These are phyloP conservation scores for Xerocomellus intermedius DNA, from an alignment of 768 basidiomycete genomes.

Conservation along the genomic window DNA sequence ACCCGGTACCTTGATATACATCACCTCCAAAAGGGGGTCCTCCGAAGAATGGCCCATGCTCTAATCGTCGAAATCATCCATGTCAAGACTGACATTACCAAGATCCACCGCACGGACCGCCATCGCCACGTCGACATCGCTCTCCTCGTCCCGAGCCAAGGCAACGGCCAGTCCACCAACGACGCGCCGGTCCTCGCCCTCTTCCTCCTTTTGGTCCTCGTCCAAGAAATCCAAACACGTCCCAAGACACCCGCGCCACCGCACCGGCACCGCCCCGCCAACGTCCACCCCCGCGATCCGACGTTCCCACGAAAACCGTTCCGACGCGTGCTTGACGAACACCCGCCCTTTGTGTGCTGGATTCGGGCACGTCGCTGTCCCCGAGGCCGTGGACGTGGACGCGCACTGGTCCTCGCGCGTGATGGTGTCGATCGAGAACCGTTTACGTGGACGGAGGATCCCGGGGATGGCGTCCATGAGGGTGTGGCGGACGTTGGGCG, in stretches of 20 bases:
- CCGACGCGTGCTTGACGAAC: constrained; percentile 58
- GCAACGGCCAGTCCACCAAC: background rate
- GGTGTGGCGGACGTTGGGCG: constrained; percentile 22
- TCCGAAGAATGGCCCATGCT: background rate
- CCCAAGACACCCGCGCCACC: constrained; percentile 66
- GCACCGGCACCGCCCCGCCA: constrained; percentile 54
- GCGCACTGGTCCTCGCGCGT: background rate
- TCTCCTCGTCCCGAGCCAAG: background rate
- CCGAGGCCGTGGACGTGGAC: background rate
- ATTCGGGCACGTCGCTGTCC: constrained; percentile 43
- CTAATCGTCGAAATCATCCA: constrained; percentile 31
- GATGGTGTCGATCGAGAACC: constrained; percentile 10
- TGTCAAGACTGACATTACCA: constrained; percentile 7
- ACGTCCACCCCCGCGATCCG: constrained; percentile 50
- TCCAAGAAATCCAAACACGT: constrained; percentile 66
- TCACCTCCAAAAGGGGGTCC: background rate
- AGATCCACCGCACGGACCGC: constrained; percentile 26
- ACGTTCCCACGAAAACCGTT: constrained; percentile 65
- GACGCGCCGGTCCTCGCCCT: background rate
- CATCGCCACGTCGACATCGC: constrained; percentile 13
- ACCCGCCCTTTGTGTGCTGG: constrained; percentile 35
- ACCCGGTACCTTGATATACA: background rate
- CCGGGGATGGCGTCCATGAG: constrained; percentile 31
- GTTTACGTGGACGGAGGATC: constrained; percentile 25
- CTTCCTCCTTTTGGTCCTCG: background rate